These are phyloP conservation scores for Endotrypanum monterogeii DNA, from an alignment of 208 protist genomes.

Conservation along the genomic window DNA sequence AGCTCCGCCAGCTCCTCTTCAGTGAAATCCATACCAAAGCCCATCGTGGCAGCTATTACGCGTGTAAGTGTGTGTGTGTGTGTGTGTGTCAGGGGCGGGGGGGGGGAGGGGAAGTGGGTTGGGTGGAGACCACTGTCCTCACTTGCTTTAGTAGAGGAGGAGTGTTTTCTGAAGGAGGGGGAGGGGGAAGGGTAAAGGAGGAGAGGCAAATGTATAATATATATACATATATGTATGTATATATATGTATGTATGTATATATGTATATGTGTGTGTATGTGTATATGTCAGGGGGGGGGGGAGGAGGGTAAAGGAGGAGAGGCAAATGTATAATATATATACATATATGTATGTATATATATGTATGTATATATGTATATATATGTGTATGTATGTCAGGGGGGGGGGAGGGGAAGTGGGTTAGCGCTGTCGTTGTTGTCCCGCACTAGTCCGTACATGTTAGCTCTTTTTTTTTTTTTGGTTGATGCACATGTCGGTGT, in stretches of 20 bases:
- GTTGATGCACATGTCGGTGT: too few species aligned
- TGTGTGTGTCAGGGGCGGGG: neutral
- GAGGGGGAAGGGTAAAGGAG: neutral
- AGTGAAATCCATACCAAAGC: conserved; percentile 22
- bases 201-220: neutral
- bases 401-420: neutral
- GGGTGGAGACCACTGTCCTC: too few species aligned
- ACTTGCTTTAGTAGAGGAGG: too few species aligned
- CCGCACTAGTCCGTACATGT: too few species aligned
- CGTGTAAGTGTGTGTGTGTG: neutral
- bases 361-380: neutral
- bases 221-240: neutral
- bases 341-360: neutral
- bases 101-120: too few species aligned
- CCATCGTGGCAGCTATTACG: conserved; percentile 2
- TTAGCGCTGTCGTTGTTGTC: neutral
- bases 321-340: neutral
- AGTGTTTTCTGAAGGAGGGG: too few species aligned
- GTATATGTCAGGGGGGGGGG: neutral
- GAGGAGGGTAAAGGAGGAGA: neutral
- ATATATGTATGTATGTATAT: neutral
- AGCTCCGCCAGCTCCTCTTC: conserved; percentile 27
- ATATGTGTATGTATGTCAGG: neutral
- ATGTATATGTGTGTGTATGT: neutral
- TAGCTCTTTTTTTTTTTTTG: too few species aligned